Conservation (phyloP, 2,329 filamentous ascomycete species). For the Tolypocladium sp. region DNA sequence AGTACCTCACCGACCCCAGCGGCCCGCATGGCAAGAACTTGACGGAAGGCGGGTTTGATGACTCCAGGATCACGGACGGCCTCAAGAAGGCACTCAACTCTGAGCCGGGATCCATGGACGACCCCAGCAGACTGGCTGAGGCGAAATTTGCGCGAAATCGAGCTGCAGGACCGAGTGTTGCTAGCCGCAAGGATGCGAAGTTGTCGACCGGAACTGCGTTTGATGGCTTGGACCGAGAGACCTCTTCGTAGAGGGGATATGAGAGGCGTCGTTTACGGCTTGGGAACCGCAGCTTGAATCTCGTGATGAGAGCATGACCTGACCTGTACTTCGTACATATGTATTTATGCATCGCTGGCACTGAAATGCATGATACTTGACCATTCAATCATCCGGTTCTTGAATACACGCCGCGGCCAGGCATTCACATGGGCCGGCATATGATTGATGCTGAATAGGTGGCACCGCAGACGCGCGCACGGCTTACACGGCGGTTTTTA, state of each 20-base stretch:
- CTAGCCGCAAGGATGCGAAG: slow-evolving; percentile 15
- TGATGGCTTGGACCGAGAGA: slow-evolving; percentile 19
- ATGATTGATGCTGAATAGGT: not conserved
- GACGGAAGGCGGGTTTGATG: slow-evolving; percentile 26
- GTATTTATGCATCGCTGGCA: not conserved
- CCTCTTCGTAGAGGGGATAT: slow-evolving; percentile 11
- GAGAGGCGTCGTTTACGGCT: not conserved
- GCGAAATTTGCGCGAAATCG: slow-evolving; percentile 24
- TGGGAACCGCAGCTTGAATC: not conserved
- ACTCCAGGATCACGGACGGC: slow-evolving; percentile 23
- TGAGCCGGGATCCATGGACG: slow-evolving; percentile 36
- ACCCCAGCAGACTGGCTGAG: slow-evolving; percentile 37
- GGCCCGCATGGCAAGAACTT: slow-evolving; percentile 36
- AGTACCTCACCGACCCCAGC: slow-evolving; percentile 17
- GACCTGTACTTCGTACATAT: too few species aligned
- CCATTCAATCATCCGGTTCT: not conserved
- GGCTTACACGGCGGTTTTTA: not conserved
- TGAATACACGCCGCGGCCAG: not conserved
- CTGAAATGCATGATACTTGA: not conserved
- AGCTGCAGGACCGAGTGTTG: slow-evolving; percentile 11
- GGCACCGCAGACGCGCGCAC: not conserved
- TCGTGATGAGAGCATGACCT: not conserved
- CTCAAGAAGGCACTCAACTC: slow-evolving; percentile 27
- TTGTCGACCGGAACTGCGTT: slow-evolving; percentile 17
- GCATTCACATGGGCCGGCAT: not conserved